Evolutionary conservation across 345 rosid species (phyloP).

Genomic region (Tarenaya hassleriana): DNA sequence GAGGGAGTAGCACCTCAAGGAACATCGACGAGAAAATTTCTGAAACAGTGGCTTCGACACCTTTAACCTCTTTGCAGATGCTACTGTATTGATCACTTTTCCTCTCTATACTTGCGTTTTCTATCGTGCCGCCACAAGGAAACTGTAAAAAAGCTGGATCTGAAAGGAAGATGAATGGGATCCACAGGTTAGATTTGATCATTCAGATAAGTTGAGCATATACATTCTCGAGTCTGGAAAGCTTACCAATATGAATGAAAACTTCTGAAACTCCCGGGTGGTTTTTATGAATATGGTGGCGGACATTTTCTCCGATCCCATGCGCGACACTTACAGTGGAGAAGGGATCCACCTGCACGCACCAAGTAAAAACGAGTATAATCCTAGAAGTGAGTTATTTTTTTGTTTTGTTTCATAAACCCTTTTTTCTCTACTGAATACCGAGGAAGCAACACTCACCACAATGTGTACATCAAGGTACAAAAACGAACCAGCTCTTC

Average conservation of each 20-base stretch:
- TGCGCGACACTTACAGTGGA: slow-evolving; percentile 88
- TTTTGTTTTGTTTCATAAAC: slow-evolving; percentile 10
- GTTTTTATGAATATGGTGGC: slow-evolving; percentile 50
- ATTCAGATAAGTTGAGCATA: slow-evolving; percentile 8
- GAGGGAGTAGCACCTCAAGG: slow-evolving; percentile 38
- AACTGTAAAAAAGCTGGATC: slow-evolving; percentile 61
- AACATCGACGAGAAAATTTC: slow-evolving; percentile 40
- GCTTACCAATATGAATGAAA: slow-evolving; percentile 87
- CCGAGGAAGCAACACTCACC: slow-evolving; percentile 39
- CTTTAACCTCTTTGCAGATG: slow-evolving; percentile 31
- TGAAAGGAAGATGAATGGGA: slow-evolving; percentile 26
- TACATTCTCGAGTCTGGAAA: slow-evolving; percentile 1
- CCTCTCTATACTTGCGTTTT: slow-evolving; percentile 27
- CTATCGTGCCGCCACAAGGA: slow-evolving; percentile 26
- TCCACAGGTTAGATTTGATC: slow-evolving; percentile 2
- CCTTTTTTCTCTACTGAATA: neutral
- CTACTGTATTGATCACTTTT: slow-evolving; percentile 20
- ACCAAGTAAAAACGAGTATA: slow-evolving; percentile 12
- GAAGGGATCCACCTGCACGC: slow-evolving; percentile 76
- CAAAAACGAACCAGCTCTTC: slow-evolving; percentile 87
- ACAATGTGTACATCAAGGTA: slow-evolving; percentile 91
- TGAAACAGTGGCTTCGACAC: slow-evolving; percentile 44
- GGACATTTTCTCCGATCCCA: slow-evolving; percentile 77
- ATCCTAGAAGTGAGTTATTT: too few relatives aligned
- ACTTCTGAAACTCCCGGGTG: slow-evolving; percentile 81